Evolutionary conservation across 2,329 filamentous ascomycete species (phyloP).

Genomic region (Orbilia blumenaviensis): DNA sequence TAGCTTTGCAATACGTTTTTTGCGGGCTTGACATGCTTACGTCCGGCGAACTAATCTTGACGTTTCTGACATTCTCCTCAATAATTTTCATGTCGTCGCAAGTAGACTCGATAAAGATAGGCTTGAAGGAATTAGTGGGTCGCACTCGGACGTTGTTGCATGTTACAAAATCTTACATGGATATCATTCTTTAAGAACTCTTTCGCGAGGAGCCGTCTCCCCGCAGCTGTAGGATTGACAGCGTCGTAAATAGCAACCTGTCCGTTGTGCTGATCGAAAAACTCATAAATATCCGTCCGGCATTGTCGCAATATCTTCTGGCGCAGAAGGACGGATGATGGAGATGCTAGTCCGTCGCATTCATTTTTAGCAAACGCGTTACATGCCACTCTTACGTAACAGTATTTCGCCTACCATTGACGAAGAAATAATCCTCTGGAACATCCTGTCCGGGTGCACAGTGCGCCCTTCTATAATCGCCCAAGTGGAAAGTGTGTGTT

Average conservation of each 20-base stretch:
- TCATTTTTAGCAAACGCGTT: slow-evolving; percentile 17
- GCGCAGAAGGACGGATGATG: slow-evolving; percentile 87
- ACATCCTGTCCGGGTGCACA: slow-evolving; percentile 84
- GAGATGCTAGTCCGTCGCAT: slow-evolving; percentile 68
- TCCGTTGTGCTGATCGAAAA: slow-evolving; percentile 95
- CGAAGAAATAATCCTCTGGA: slow-evolving; percentile 96
- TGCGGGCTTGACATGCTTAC: no score
- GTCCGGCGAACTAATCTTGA: slow-evolving; percentile 97
- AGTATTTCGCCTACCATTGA: slow-evolving; percentile 70
- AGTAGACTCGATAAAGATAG: slow-evolving; percentile 94
- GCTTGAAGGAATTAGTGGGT: slow-evolving; percentile 66
- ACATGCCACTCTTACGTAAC: neutral
- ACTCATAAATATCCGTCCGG: slow-evolving; percentile 94
- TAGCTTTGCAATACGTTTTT: neutral
- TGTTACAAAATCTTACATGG: slow-evolving; percentile 70
- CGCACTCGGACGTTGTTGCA: neutral
- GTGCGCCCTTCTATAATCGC: slow-evolving; percentile 93
- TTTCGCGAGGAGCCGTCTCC: slow-evolving; percentile 84
- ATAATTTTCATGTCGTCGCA: slow-evolving; percentile 94
- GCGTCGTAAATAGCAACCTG: slow-evolving; percentile 99
- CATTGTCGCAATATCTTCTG: slow-evolving; percentile 99
- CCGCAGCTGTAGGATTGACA: slow-evolving; percentile 87
- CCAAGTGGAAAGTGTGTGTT: slow-evolving; percentile 95
- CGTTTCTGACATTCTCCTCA: slow-evolving; percentile 93
- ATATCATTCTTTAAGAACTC: slow-evolving; percentile 98